Percentiles rank a stretch among this genome's conserved stretches.
phyloP scores from a whole-genome alignment of 352 stramenopile species.

The Phytophthora pinifolia region DNA sequence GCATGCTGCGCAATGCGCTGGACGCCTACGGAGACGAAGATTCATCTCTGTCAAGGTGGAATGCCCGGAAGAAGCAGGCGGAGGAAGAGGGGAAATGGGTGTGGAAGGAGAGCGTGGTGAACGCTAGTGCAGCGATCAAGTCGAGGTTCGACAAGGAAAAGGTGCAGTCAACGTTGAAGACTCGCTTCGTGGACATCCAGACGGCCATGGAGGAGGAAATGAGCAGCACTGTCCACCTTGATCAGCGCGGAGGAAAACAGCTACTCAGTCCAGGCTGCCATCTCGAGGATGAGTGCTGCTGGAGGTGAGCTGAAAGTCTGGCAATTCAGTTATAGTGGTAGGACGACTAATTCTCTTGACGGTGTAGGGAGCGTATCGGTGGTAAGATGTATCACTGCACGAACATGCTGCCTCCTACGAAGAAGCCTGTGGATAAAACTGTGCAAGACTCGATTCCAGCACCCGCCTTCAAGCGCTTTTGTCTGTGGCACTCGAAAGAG shows the following conservation, averaged over 20 bases:
- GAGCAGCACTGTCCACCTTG: conserved; percentile 19
- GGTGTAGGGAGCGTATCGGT: conserved; percentile 39
- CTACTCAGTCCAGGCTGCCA: conserved; percentile 7
- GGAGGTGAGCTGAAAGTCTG: conserved; percentile 27
- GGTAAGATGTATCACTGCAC: conserved; percentile 53
- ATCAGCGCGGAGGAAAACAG: conserved; percentile 22
- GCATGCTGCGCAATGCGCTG: conserved; percentile 59
- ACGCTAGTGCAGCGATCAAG: conserved; percentile 42
- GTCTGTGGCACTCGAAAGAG: conserved; percentile 55
- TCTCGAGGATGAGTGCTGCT: conserved; percentile 30
- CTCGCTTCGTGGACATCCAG: conserved; percentile 40
- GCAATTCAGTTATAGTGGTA: not conserved
- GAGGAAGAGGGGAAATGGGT: conserved; percentile 39
- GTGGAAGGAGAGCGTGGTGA: conserved; percentile 43
- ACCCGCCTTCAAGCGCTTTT: conserved; percentile 26
- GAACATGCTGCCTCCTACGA: conserved; percentile 33
- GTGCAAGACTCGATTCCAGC: not conserved
- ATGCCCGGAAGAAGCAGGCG: conserved; percentile 45
- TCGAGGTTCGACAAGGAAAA: conserved; percentile 36
- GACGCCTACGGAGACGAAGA: conserved; percentile 53
- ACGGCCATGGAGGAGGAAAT: conserved; percentile 41
- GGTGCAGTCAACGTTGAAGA: conserved; percentile 27
- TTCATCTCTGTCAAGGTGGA: conserved; percentile 55
- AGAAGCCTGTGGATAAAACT: conserved; percentile 6
- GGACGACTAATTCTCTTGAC: conserved; percentile 1